Conservation (phyloP, 495 filamentous ascomycete species). For the Penicillium longicatenatum region DNA sequence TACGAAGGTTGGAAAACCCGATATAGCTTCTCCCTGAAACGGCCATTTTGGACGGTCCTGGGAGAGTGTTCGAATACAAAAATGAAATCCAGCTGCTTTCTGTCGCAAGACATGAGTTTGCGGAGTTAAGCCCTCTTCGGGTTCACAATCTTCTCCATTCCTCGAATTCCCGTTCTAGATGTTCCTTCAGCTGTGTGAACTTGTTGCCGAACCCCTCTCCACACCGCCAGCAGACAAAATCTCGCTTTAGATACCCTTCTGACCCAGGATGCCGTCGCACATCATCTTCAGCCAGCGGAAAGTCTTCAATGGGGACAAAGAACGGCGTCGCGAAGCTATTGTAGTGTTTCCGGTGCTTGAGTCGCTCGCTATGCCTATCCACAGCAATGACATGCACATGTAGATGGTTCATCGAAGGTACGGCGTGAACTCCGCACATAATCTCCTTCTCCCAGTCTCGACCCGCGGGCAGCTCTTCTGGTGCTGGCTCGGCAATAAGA, state of each 20-base stretch:
- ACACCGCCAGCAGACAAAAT: slow-evolving; percentile 87
- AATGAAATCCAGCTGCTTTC: slow-evolving; percentile 13
- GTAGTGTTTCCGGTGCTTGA: slow-evolving; percentile 89
- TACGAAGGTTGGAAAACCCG: slow-evolving; percentile 3
- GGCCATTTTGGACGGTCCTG: slow-evolving; percentile 4
- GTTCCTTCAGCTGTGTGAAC: slow-evolving; percentile 74
- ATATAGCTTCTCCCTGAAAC: slow-evolving; percentile 9
- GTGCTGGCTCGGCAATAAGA: slow-evolving; percentile 45
- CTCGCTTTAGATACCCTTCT: slow-evolving; percentile 58
- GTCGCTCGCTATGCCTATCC: slow-evolving; percentile 67
- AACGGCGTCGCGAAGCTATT: slow-evolving; percentile 90
- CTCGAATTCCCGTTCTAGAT: slow-evolving; percentile 80
- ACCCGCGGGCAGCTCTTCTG: slow-evolving; percentile 61
- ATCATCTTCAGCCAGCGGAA: slow-evolving; percentile 70
- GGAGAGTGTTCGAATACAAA: slow-evolving; percentile 14
- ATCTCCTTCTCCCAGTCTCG: slow-evolving; percentile 81
- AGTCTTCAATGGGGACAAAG: slow-evolving; percentile 77
- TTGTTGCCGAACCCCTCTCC: slow-evolving; percentile 68
- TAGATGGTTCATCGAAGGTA: slow-evolving; percentile 89
- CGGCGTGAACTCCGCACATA: slow-evolving; percentile 76
- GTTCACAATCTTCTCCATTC: slow-evolving; percentile 72
- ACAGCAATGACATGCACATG: slow-evolving; percentile 84
- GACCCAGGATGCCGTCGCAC: slow-evolving; percentile 53
- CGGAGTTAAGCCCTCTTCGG: slow-evolving; percentile 3
- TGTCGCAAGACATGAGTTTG: slow-evolving; percentile 16